These are phyloP conservation scores for Cardiospermum halicacabum DNA, from an alignment of 345 rosid species.

Conservation along the genomic window DNA sequence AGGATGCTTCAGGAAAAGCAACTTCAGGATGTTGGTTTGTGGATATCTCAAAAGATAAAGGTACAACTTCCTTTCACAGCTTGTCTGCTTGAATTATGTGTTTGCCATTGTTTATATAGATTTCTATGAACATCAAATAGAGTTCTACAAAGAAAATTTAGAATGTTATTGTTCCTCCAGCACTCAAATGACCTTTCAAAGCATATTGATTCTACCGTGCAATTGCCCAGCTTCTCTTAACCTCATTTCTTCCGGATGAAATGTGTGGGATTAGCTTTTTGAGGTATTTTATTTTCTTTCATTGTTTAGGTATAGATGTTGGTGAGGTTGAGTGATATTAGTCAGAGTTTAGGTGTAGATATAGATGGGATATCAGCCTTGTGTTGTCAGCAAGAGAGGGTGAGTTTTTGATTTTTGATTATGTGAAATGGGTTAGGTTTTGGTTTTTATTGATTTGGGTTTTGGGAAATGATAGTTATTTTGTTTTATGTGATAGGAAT, in stretches of 20 bases:
- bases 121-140: no score
- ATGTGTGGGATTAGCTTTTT: constrained; percentile 43
- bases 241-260: constrained; percentile 61
- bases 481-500: constrained; percentile 24
- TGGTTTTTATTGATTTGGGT: background rate
- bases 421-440: background rate
- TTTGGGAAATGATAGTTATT: background rate
- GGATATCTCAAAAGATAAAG: constrained; percentile 52
- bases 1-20: constrained; percentile 58
- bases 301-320: no score
- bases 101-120: background rate
- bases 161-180: constrained; percentile 66
- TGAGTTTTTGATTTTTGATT: constrained; percentile 15
- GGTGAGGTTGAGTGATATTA: constrained; percentile 56
- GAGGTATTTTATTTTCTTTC: constrained; percentile 37
- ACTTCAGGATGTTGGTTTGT: constrained; percentile 46
- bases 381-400: constrained; percentile 58
- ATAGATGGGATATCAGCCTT: constrained; percentile 48
- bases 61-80: constrained; percentile 11
- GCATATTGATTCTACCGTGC: constrained; percentile 65
- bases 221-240: constrained; percentile 45
- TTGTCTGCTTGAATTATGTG: no score
- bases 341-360: constrained; percentile 50
- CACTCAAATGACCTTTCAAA: constrained; percentile 59
- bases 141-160: constrained; percentile 68